phyloP scores from a whole-genome alignment of 179 eudicot species.

The Nepenthes alata region DNA sequence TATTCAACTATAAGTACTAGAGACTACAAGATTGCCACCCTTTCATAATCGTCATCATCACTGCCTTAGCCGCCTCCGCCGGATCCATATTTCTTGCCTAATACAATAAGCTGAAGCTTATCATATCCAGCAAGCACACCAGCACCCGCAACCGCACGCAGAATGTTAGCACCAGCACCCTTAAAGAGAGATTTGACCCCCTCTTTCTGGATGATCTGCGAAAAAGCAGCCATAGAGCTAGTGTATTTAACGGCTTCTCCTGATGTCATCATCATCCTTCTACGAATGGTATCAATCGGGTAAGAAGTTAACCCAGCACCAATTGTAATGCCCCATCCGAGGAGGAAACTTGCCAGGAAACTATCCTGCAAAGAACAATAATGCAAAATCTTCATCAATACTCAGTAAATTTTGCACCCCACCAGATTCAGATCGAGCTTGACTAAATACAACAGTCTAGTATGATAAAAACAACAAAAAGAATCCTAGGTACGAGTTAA shows the following conservation, averaged over 20 bases:
- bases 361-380: constrained; percentile 21
- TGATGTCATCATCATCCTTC: constrained; percentile 47
- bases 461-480: no score
- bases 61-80: constrained; percentile 16
- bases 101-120: constrained; percentile 28
- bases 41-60: constrained; percentile 6
- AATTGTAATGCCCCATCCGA: constrained; percentile 43
- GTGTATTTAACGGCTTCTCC: constrained; percentile 42
- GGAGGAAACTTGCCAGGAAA: constrained; percentile 40
- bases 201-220: constrained; percentile 35
- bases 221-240: constrained; percentile 32
- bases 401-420: not conserved
- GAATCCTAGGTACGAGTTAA: no score
- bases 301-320: constrained; percentile 39
- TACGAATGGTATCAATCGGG: constrained; percentile 40
- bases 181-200: constrained; percentile 34
- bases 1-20: no score
- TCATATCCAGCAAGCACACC: constrained; percentile 47
- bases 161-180: constrained; percentile 46
- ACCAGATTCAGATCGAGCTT: not conserved
- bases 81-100: constrained; percentile 44
- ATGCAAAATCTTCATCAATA: not conserved
- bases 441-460: not conserved
- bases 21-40: not conserved
- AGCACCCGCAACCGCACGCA: constrained; percentile 51